phyloP scores from a whole-genome alignment of 1,139 yeast species.

The Taphrina flavorubra region DNA sequence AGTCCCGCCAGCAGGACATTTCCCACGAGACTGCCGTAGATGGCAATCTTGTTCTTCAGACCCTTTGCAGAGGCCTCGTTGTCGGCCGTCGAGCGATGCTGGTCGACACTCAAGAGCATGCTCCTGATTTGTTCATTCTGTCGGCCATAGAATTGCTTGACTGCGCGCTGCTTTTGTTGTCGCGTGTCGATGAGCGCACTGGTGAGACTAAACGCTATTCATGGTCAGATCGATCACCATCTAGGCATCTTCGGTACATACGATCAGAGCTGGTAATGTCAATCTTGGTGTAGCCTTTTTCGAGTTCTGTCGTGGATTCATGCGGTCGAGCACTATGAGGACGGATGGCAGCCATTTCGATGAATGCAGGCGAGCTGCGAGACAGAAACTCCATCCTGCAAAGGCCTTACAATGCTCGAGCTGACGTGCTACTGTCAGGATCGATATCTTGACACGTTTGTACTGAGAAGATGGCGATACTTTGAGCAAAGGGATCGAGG shows the following conservation, averaged over 20 bases:
- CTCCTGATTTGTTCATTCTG: slow-evolving; percentile 45
- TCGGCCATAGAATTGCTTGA: slow-evolving; percentile 42
- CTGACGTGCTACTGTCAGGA: too few relatives aligned
- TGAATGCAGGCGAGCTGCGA: slow-evolving; percentile 31
- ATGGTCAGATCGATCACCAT: slow-evolving; percentile 4
- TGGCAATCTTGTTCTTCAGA: slow-evolving; percentile 41
- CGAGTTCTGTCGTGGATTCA: slow-evolving; percentile 10
- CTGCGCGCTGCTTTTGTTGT: slow-evolving; percentile 16
- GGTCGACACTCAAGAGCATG: slow-evolving; percentile 45
- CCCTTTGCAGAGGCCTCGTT: slow-evolving; percentile 35
- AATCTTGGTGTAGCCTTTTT: slow-evolving; percentile 17
- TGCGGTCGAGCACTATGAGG: slow-evolving; percentile 29
- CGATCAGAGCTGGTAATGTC: slow-evolving; percentile 28
- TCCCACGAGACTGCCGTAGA: slow-evolving; percentile 45
- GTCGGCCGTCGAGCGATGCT: slow-evolving; percentile 43
- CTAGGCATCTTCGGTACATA: neutral
- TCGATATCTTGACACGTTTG: too few relatives aligned
- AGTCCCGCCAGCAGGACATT: slow-evolving; percentile 44
- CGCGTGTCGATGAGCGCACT: slow-evolving; percentile 22
- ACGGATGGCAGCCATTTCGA: slow-evolving; percentile 32
- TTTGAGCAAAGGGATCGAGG: too few relatives aligned
- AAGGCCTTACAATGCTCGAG: neutral
- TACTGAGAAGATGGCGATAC: too few relatives aligned
- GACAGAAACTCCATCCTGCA: slow-evolving; percentile 26
- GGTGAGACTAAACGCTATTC: slow-evolving; percentile 21